A percentile compares a stretch with the other conserved stretches of the same genome.
These are phyloP conservation scores for Prunus salicina DNA, from an alignment of 306 rosid species.

Conservation along the genomic window DNA sequence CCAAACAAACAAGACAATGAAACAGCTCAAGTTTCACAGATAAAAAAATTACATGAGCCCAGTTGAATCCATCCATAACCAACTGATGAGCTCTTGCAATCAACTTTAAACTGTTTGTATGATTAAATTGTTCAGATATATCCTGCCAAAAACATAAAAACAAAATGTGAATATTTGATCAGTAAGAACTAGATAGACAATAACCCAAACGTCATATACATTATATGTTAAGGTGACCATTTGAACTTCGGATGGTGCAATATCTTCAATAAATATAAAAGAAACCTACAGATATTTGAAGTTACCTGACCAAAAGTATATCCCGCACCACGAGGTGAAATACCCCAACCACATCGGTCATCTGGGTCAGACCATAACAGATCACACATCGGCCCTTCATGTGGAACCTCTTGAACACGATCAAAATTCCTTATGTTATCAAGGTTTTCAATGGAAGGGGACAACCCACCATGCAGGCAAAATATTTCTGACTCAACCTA, in stretches of 20 bases:
- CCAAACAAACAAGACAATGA: constrained; percentile 20
- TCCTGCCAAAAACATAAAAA: constrained; percentile 49
- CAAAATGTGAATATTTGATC: constrained; percentile 8
- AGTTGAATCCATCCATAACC: constrained; percentile 99
- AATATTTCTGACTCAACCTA: constrained; percentile 99
- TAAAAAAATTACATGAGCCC: constrained; percentile 86
- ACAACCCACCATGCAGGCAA: constrained; percentile 96
- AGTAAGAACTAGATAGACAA: neutral
- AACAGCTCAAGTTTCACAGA: constrained; percentile 1
- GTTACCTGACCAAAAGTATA: constrained; percentile 98
- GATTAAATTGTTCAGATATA: constrained; percentile 97
- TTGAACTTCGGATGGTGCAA: neutral
- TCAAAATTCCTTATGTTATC: constrained; percentile 92
- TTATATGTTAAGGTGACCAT: neutral
- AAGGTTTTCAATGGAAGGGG: constrained; percentile 98
- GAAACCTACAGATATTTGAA: constrained; percentile 2
- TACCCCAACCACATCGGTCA: constrained; percentile 99
- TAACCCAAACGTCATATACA: neutral
- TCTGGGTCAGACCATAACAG: constrained; percentile 99
- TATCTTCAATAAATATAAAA: neutral
- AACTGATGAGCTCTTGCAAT: constrained; percentile 99
- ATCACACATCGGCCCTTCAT: constrained; percentile 99
- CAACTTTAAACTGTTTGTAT: constrained; percentile 85
- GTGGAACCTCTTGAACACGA: constrained; percentile 99
- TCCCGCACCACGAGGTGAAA: constrained; percentile 99